phyloP scores from a whole-genome alignment of 805 yeast genomes.

The Wickerhamiella domercqiae region DNA sequence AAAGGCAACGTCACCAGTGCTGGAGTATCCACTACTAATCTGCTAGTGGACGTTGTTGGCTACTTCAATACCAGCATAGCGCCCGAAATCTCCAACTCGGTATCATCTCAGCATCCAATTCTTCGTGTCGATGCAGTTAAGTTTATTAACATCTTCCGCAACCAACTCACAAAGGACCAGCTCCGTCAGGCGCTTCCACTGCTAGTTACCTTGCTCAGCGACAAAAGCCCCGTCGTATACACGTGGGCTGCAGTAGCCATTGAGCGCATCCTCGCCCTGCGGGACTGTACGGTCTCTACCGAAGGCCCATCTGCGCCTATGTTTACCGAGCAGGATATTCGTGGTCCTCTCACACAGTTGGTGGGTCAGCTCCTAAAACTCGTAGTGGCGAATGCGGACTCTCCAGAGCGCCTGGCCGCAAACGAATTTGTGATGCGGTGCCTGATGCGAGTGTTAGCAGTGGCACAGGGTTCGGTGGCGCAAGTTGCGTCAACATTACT shows the following conservation, averaged over 20 bases:
- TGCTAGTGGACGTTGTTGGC: slow-evolving; percentile 68
- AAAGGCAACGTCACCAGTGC: slow-evolving; percentile 75
- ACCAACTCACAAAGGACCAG: slow-evolving; percentile 81
- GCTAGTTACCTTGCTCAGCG: slow-evolving; percentile 50
- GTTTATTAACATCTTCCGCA: slow-evolving; percentile 76
- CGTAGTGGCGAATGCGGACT: slow-evolving; percentile 39
- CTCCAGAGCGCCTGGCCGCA: slow-evolving; percentile 88
- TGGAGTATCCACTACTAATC: slow-evolving; percentile 78
- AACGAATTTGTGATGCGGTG: slow-evolving; percentile 88
- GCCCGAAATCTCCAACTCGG: slow-evolving; percentile 49
- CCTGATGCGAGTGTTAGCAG: slow-evolving; percentile 65
- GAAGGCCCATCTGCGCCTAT: slow-evolving; percentile 36
- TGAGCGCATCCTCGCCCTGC: slow-evolving; percentile 70
- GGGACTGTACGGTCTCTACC: slow-evolving; percentile 30
- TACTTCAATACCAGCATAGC: slow-evolving; percentile 75
- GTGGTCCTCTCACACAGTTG: slow-evolving; percentile 41
- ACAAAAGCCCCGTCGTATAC: slow-evolving; percentile 58
- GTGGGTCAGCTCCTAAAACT: slow-evolving; percentile 51
- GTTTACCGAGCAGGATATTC: slow-evolving; percentile 60
- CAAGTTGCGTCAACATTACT: slow-evolving; percentile 30
- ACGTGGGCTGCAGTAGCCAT: slow-evolving; percentile 89
- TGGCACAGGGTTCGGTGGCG: slow-evolving; percentile 38
- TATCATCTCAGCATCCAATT: slow-evolving; percentile 43
- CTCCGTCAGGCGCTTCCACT: slow-evolving; percentile 65
- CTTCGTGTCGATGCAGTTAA: slow-evolving; percentile 85